Evolutionary conservation across 306 rosid genomes (phyloP).

Genomic region (Arachis hypogaea): DNA sequence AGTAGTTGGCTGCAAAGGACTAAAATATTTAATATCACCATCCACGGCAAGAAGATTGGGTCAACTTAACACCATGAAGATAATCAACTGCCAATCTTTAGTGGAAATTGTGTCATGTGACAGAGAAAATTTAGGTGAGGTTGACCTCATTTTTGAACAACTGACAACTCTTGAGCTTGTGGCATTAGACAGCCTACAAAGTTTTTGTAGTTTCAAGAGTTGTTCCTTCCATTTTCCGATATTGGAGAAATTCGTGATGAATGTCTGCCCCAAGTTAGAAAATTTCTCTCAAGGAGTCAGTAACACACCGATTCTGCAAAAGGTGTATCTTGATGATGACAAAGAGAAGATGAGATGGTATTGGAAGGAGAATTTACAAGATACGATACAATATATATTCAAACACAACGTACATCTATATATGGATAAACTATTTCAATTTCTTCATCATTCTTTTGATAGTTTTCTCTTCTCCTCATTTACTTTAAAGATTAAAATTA

Average conservation of each 20-base stretch:
- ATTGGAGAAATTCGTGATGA: not conserved
- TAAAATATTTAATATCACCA: slow-evolving; percentile 2
- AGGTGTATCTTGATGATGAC: not conserved
- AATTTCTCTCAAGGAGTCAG: not conserved
- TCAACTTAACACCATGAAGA: slow-evolving; percentile 27
- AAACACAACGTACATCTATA: not conserved
- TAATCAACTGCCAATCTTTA: not conserved
- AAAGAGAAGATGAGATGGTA: not conserved
- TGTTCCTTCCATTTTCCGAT: not conserved
- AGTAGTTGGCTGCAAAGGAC: not conserved
- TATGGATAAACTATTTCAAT: not conserved
- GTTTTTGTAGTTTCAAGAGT: slow-evolving; percentile 9
- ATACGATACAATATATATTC: not conserved
- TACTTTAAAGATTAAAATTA: no score
- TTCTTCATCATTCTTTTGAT: no score
- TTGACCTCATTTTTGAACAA: not conserved
- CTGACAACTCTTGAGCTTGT: not conserved
- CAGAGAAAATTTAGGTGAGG: no score
- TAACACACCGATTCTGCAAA: not conserved
- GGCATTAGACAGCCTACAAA: not conserved
- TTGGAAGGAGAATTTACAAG: not conserved
- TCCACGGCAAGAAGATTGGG: slow-evolving; percentile 33
- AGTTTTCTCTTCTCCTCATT: no score
- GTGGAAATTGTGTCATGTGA: slow-evolving; percentile 10
- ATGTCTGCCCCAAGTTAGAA: not conserved